Evolutionary conservation across 441 rosid species (phyloP), one percentile per base, ranked within the genome.

Genomic region (Populus hybrid): DNA sequence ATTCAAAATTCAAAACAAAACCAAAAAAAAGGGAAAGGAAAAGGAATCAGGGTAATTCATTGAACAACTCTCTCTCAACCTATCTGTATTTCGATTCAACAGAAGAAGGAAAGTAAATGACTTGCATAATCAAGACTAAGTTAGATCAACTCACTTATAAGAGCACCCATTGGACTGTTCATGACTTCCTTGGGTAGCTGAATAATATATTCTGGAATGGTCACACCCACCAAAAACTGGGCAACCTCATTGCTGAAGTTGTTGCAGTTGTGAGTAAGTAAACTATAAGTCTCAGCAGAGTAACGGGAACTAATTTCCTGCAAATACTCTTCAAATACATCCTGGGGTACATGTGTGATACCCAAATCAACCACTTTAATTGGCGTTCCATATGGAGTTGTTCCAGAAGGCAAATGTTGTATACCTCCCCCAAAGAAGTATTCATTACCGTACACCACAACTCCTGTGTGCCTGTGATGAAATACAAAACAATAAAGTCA

Each of bases 131-230:
- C 20, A 12, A 36, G 11, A 14, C 3, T 21, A 74, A 71, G 18
- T 32, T 35, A 65, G 61, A 14, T 1, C n/a, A 69, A 90, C 98
- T 94, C 80, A 96, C 99, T 72, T 67, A 96, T 77, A 28, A 96
- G 88, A 73, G 93, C 88, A 69, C 98, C 98, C 98, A 94, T 93
- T 14, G 99, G 99, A 79, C 99, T 94, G 90, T 84, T 88, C 90
- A 92, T 74, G 77, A 96, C 94, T 80, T 93, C 98, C 67, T 80
- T 93, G 6, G 99, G 99, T 4, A 96, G 95, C 80, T 90, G 85
- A 79, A 94, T 84, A 84, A 96, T 92, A 81, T 94, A 94, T 28
- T 93, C 96, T 0, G 99, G 99, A 73, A 96, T 94, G 2, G 83
- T 77, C 32, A 84, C 84, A 79, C 96, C 95, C 6, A 93, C 98